Percentiles rank a stretch among this genome's conserved stretches.
phyloP scores from a whole-genome alignment of 257 asterid species.

The Ilex asprella region DNA sequence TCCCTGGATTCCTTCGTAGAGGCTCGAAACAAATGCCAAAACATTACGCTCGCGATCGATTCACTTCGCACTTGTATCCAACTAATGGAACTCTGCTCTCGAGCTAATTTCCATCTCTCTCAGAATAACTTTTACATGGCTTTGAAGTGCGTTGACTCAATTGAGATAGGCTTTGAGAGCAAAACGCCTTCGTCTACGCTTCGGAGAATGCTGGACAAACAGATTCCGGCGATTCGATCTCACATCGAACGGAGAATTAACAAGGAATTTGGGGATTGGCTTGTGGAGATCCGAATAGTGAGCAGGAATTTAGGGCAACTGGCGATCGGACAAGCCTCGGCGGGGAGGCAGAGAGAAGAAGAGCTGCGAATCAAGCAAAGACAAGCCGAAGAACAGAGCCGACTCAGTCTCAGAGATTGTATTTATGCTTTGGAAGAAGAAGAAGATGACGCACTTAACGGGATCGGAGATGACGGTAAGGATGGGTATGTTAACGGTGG shows the following conservation, averaged over 20 bases:
- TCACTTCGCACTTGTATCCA: constrained; percentile 57
- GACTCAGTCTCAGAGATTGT: constrained; percentile 76
- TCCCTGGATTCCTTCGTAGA: constrained; percentile 74
- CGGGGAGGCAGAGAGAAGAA: constrained; percentile 90
- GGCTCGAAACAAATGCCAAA: constrained; percentile 57
- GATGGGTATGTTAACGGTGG: constrained; percentile 27
- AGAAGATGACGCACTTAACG: constrained; percentile 63
- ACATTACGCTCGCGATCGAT: constrained; percentile 59
- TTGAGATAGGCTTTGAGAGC: constrained; percentile 49
- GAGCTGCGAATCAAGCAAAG: constrained; percentile 86
- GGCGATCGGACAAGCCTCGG: constrained; percentile 98
- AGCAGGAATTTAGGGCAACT: constrained; percentile 87
- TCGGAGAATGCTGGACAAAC: constrained; percentile 81
- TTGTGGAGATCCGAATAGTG: constrained; percentile 80
- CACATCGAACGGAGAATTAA: constrained; percentile 72
- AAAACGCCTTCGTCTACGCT: constrained; percentile 60
- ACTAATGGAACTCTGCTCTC: constrained; percentile 66
- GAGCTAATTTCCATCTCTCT: constrained; percentile 57
- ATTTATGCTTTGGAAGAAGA: constrained; percentile 87
- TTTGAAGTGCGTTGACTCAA: constrained; percentile 73
- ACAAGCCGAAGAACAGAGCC: constrained; percentile 96
- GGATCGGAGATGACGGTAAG: constrained; percentile 30
- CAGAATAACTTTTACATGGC: constrained; percentile 77
- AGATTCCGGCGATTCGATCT: constrained; percentile 78
- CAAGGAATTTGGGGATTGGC: constrained; percentile 94